Base-by-base conservation (phyloP, 169 alveolate genomes). In the Fabrea salina region DNA sequence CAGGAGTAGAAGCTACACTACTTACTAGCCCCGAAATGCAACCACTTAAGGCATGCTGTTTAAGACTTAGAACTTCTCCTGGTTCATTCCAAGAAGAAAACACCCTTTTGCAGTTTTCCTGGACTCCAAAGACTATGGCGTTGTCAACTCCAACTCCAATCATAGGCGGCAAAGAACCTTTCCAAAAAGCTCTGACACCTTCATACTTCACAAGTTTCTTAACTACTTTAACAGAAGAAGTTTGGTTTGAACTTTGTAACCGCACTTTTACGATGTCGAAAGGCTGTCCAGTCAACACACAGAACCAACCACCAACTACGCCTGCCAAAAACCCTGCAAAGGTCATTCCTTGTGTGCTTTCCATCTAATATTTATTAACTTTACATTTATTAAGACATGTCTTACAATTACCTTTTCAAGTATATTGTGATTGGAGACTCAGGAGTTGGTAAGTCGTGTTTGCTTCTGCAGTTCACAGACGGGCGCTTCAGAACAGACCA, bases 371-470 rank as follows among this genome's bases (percentile, higher is more conserved):
- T n/a, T n/a, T n/a, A n/a, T n/a, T n/a, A n/a, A n/a, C n/a, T n/a
- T n/a, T n/a, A n/a, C n/a, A n/a, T n/a, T n/a, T n/a, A n/a, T n/a
- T n/a, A n/a, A 44, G 16, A 44, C 8, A 44, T 44, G 53, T 44
- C 97, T 70, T 96, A 96, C 83, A 94, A 95, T 54, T 97, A 95
- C 82, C 91, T 96, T 57, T 96, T 97, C 82, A 97, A 97, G 88
- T 96, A 93, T 88, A 97, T 97, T 41, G 95, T 97, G 71, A 97
- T 97, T 41, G 99, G 99, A 58, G 99, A 97, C 77, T 95, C 99
- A 72, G 97, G 98, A 8, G 99, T 97, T 27, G 99, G 99, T 50
- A 97, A 97, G n/a, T n/a, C n/a, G n/a, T n/a, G n/a, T n/a, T n/a
- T n/a, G n/a, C n/a, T n/a, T n/a, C n/a, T n/a, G n/a, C 8, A 16